These are phyloP conservation scores for Trichosporon asahii DNA, from an alignment of 1,284 basidiomycete genomes.

Conservation along the genomic window DNA sequence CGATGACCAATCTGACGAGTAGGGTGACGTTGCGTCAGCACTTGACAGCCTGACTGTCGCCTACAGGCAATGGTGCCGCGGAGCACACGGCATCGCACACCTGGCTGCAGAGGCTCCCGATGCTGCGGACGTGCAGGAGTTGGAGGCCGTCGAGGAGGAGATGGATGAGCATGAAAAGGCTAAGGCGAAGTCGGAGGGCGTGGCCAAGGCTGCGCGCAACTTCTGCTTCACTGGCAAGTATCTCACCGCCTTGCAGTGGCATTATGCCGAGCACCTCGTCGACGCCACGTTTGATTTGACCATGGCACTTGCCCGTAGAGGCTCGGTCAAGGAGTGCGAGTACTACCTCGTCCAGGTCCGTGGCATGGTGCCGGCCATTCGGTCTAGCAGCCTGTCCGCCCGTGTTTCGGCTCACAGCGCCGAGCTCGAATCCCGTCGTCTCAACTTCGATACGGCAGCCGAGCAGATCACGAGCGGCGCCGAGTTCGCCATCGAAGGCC, in stretches of 20 bases:
- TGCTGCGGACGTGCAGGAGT: slow-evolving; percentile 33
- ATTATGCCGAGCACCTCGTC: slow-evolving; percentile 64
- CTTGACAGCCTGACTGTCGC: slow-evolving; percentile 66
- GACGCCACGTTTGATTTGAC: slow-evolving; percentile 63
- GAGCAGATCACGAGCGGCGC: slow-evolving; percentile 59
- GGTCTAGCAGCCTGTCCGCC: slow-evolving; percentile 62
- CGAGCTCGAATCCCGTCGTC: slow-evolving; percentile 65
- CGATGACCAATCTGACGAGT: slow-evolving; percentile 11
- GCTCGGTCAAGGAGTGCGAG: slow-evolving; percentile 74
- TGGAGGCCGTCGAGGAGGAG: slow-evolving; percentile 14
- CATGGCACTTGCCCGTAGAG: slow-evolving; percentile 63
- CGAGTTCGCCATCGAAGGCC: slow-evolving; percentile 33
- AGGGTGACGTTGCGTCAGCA: slow-evolving; percentile 66
- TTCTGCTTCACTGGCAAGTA: slow-evolving; percentile 34
- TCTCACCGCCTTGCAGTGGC: slow-evolving; percentile 68
- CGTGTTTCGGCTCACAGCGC: slow-evolving; percentile 64
- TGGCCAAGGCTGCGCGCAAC: not conserved
- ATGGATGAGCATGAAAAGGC: slow-evolving; percentile 12
- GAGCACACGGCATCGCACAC: slow-evolving; percentile 66
- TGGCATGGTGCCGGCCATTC: slow-evolving; percentile 64
- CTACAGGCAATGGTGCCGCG: slow-evolving; percentile 74
- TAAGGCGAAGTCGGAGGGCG: not conserved
- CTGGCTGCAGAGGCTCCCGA: slow-evolving; percentile 47
- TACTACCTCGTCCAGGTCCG: slow-evolving; percentile 73
- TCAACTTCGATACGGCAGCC: slow-evolving; percentile 59